phyloP scores from a whole-genome alignment of 768 basidiomycete genomes.

The Chalciporus chontae region DNA sequence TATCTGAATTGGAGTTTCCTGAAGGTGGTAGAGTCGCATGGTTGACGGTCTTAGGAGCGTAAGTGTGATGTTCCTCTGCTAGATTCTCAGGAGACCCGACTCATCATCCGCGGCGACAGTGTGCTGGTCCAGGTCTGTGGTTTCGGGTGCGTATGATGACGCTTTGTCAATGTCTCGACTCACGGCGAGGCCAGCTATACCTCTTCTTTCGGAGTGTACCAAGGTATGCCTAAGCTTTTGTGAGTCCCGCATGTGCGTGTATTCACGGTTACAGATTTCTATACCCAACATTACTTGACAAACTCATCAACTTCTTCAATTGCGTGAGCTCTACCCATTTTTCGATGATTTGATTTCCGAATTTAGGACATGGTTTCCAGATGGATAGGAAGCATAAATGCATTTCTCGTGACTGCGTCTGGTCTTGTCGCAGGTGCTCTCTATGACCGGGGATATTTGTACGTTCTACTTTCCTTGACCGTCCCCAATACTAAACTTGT shows the following conservation, averaged over 20 bases:
- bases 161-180: background rate
- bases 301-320: slow-evolving; percentile 33
- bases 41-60: slow-evolving; percentile 24
- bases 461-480: background rate
- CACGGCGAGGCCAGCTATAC: slow-evolving; percentile 25
- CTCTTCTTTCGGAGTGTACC: slow-evolving; percentile 39
- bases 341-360: background rate
- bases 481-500: background rate
- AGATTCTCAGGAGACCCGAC: no score
- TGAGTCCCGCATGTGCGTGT: background rate
- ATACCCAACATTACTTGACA: slow-evolving; percentile 33
- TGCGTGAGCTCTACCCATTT: slow-evolving; percentile 26
- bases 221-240: slow-evolving; percentile 26
- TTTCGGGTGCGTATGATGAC: slow-evolving; percentile 24
- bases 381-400: slow-evolving; percentile 48
- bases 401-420: slow-evolving; percentile 35
- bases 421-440: slow-evolving; percentile 42
- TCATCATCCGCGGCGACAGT: slow-evolving; percentile 14
- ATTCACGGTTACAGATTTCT: slow-evolving; percentile 32
- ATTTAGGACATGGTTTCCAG: slow-evolving; percentile 13
- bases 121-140: slow-evolving; percentile 31
- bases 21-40: slow-evolving; percentile 29
- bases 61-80: background rate
- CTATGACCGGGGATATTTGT: slow-evolving; percentile 55
- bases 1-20: slow-evolving; percentile 15